These are phyloP conservation scores for Mycena crocata DNA, from an alignment of 768 basidiomycete species.

Conservation along the genomic window DNA sequence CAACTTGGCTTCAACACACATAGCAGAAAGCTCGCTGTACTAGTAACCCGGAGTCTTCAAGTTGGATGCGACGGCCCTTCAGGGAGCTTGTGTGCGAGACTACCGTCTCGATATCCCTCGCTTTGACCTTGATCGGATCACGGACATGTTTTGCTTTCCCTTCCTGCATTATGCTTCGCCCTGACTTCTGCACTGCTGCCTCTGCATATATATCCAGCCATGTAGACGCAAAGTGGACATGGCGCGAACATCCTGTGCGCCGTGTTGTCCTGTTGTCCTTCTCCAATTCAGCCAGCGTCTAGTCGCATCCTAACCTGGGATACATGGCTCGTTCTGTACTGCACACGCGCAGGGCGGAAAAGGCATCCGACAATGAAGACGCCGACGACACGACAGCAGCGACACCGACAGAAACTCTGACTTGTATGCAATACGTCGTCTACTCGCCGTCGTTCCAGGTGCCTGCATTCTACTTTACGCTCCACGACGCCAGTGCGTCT, in stretches of 20 bases:
- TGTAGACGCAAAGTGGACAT: slow-evolving; percentile 60
- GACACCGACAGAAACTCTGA: slow-evolving; percentile 48
- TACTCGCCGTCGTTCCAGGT: slow-evolving; percentile 85
- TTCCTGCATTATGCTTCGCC: slow-evolving; percentile 49
- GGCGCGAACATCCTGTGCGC: slow-evolving; percentile 71
- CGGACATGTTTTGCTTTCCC: background rate
- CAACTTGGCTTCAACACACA: too few relatives aligned
- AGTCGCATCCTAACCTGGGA: slow-evolving; percentile 55
- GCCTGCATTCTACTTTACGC: slow-evolving; percentile 85
- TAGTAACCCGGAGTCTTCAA: too few relatives aligned
- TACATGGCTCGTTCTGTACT: slow-evolving; percentile 57
- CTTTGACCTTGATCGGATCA: background rate
- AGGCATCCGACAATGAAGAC: slow-evolving; percentile 40
- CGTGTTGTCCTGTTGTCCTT: slow-evolving; percentile 20
- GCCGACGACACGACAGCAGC: slow-evolving; percentile 52
- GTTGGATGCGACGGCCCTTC: slow-evolving; percentile 14
- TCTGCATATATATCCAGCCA: slow-evolving; percentile 20
- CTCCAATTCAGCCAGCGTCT: slow-evolving; percentile 21
- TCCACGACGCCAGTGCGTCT: slow-evolving; percentile 75
- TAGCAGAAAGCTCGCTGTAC: too few relatives aligned
- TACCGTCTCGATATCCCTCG: too few relatives aligned
- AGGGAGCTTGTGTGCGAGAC: background rate
- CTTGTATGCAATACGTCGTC: slow-evolving; percentile 74
- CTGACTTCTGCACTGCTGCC: slow-evolving; percentile 58
- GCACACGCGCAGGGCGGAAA: slow-evolving; percentile 36